A percentile compares a stretch with the other conserved stretches of the same genome.
phyloP scores from a whole-genome alignment of 495 filamentous ascomycete species.

The Hypoxylon perforatum region DNA sequence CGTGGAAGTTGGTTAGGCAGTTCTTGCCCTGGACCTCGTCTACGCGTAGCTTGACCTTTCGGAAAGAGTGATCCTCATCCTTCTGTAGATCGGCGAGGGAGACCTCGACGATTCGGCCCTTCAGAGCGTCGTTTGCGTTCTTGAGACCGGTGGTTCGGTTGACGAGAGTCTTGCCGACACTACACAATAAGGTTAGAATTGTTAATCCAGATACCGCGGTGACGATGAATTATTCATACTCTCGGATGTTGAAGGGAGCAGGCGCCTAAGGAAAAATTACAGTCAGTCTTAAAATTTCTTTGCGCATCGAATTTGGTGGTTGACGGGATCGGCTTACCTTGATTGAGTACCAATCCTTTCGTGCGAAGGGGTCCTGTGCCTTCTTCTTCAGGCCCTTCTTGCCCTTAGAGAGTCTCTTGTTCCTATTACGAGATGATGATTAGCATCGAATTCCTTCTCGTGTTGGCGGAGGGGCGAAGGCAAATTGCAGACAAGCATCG shows the following conservation, averaged over 20 bases:
- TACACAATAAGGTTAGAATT: constrained; percentile 58
- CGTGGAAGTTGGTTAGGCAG: constrained; percentile 99
- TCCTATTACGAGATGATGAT: constrained; percentile 75
- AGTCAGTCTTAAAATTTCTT: constrained; percentile 27
- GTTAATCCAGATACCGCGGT: constrained; percentile 4
- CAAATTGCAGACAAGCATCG: constrained; percentile 4
- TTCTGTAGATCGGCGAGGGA: constrained; percentile 99
- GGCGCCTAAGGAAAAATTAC: constrained; percentile 72
- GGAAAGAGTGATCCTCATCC: constrained; percentile 99
- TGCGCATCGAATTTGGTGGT: constrained; percentile 1
- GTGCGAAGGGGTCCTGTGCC: constrained; percentile 93
- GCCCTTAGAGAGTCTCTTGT: constrained; percentile 99
- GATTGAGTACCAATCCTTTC: constrained; percentile 98
- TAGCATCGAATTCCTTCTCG: constrained; percentile 49
- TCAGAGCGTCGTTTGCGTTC: constrained; percentile 98
- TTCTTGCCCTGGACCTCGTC: constrained; percentile 99
- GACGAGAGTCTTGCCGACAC: constrained; percentile 98
- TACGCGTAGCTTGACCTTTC: constrained; percentile 98
- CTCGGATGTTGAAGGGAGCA: constrained; percentile 92
- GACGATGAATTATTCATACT: constrained; percentile 71
- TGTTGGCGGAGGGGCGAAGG: constrained; percentile 28
- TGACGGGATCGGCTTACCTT: constrained; percentile 70
- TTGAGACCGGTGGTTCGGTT: constrained; percentile 99
- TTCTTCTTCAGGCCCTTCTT: constrained; percentile 99
- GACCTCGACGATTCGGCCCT: constrained; percentile 98